A percentile compares a stretch with the other conserved stretches of the same genome.
These are phyloP conservation scores for Papiliotrema nemorosa DNA, from an alignment of 1,284 basidiomycete genomes.

Conservation along the genomic window DNA sequence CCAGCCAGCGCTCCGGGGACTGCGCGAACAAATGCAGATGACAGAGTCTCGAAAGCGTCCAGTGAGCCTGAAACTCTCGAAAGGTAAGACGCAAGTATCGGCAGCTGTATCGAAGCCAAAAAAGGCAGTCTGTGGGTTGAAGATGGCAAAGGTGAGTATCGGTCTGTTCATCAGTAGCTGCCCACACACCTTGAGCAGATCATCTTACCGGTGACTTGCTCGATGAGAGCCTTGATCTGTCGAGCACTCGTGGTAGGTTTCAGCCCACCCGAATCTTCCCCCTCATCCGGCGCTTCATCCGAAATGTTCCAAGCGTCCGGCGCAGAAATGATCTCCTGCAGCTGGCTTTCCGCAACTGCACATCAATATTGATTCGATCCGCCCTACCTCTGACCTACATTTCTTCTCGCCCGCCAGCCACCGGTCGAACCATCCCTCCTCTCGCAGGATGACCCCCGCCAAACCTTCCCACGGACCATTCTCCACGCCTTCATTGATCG, in stretches of 20 bases:
- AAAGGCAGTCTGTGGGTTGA: constrained; percentile 75
- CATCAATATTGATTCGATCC: constrained; percentile 54
- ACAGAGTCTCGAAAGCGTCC: constrained; percentile 88
- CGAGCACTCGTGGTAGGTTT: constrained; percentile 69
- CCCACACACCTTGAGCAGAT: neutral
- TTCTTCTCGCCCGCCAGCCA: constrained; percentile 85
- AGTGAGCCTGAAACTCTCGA: constrained; percentile 74
- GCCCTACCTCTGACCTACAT: constrained; percentile 60
- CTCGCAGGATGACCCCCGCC: constrained; percentile 74
- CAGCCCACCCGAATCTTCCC: constrained; percentile 53
- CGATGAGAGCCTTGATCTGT: constrained; percentile 73
- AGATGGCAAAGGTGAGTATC: constrained; percentile 80
- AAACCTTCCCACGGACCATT: constrained; percentile 64
- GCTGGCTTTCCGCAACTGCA: constrained; percentile 51
- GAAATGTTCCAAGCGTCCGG: constrained; percentile 84
- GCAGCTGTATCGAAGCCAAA: constrained; percentile 77
- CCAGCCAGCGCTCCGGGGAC: constrained; percentile 77
- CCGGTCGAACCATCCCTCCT: constrained; percentile 79
- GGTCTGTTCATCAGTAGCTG: constrained; percentile 56
- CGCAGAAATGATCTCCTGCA: constrained; percentile 77
- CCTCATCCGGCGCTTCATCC: constrained; percentile 59
- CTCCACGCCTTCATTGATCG: constrained; percentile 22
- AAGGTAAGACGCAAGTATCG: constrained; percentile 73
- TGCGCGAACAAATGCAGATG: constrained; percentile 78
- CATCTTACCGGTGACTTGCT: constrained; percentile 74